Evolutionary conservation across 2,329 filamentous ascomycete genomes (phyloP).

Genomic region (Samsoniella hepiali): DNA sequence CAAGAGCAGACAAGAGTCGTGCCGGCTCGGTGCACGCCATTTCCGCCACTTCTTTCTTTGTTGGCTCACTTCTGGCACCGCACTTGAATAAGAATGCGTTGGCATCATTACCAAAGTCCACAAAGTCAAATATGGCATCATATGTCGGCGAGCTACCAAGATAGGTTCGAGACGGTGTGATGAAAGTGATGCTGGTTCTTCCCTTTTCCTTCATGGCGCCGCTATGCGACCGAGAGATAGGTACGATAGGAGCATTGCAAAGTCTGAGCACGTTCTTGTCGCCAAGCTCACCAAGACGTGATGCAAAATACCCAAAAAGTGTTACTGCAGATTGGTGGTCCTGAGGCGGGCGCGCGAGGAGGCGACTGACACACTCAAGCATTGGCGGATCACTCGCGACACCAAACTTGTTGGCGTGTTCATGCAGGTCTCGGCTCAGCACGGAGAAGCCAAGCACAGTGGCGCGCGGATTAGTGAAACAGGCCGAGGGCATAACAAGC

Average conservation of each 20-base stretch:
- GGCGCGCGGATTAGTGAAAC: constrained; percentile 77
- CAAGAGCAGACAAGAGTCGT: constrained; percentile 73
- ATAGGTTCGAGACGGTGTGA: constrained; percentile 73
- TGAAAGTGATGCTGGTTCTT: constrained; percentile 31
- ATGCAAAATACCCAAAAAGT: constrained; percentile 81
- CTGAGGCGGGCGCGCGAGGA: constrained; percentile 70
- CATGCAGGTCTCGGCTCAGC: constrained; percentile 69
- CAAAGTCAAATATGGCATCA: constrained; percentile 92
- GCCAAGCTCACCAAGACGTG: constrained; percentile 70
- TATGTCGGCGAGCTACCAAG: constrained; percentile 70
- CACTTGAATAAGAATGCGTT: constrained; percentile 86
- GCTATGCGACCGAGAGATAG: constrained; percentile 45
- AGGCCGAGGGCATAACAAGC: constrained; percentile 70
- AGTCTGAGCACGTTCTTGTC: constrained; percentile 58
- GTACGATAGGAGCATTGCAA: constrained; percentile 66
- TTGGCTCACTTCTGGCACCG: constrained; percentile 88
- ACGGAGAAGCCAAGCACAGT: constrained; percentile 78
- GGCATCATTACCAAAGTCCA: constrained; percentile 84
- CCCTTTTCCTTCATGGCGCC: constrained; percentile 39
- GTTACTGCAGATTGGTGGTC: constrained; percentile 63
- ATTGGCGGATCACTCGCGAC: constrained; percentile 81
- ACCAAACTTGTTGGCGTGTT: constrained; percentile 80
- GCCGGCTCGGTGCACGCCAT: constrained; percentile 83
- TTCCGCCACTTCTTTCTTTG: constrained; percentile 76
- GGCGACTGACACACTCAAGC: constrained; percentile 66